Percentiles rank a stretch among this genome's conserved stretches.
Conservation (phyloP, 345 rosid species). For the Citrus unshiu region DNA sequence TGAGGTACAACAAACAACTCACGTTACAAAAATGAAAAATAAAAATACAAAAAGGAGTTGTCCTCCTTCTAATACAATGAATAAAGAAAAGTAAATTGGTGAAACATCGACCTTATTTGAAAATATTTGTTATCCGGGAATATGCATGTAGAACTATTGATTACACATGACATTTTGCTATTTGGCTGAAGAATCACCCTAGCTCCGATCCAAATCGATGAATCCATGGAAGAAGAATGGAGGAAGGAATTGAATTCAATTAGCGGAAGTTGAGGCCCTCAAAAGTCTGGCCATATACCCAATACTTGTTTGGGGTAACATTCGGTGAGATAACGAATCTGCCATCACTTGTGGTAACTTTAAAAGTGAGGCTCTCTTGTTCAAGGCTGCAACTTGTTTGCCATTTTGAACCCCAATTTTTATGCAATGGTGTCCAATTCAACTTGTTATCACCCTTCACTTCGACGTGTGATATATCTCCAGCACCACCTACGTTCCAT, state of each 20-base stretch:
- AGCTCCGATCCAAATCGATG: too few species aligned
- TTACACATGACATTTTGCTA: too few species aligned
- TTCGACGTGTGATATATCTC: constrained; percentile 48
- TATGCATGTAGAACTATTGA: too few species aligned
- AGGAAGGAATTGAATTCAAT: not conserved
- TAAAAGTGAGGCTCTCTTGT: constrained; percentile 36
- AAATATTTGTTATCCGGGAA: too few species aligned
- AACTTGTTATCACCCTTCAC: constrained; percentile 45
- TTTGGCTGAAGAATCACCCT: too few species aligned
- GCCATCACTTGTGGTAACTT: constrained; percentile 40
- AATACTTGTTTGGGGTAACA: constrained; percentile 30
- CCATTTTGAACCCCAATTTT: constrained; percentile 51
- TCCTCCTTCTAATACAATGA: too few species aligned
- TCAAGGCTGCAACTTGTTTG: constrained; percentile 27
- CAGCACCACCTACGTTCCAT: constrained; percentile 69
- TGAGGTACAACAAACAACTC: too few species aligned
- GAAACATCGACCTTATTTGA: too few species aligned
- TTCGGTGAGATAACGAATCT: constrained; percentile 29
- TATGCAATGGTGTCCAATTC: constrained; percentile 37
- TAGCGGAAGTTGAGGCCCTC: constrained; percentile 41
- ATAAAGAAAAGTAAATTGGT: too few species aligned
- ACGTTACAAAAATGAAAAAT: too few species aligned
- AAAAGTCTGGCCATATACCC: constrained; percentile 48
- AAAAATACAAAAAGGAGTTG: too few species aligned
- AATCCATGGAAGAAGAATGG: too few species aligned